A percentile compares a stretch with the other conserved stretches of the same genome.
phyloP scores from a whole-genome alignment of 495 filamentous ascomycete genomes.

The Extremus antarcticus region DNA sequence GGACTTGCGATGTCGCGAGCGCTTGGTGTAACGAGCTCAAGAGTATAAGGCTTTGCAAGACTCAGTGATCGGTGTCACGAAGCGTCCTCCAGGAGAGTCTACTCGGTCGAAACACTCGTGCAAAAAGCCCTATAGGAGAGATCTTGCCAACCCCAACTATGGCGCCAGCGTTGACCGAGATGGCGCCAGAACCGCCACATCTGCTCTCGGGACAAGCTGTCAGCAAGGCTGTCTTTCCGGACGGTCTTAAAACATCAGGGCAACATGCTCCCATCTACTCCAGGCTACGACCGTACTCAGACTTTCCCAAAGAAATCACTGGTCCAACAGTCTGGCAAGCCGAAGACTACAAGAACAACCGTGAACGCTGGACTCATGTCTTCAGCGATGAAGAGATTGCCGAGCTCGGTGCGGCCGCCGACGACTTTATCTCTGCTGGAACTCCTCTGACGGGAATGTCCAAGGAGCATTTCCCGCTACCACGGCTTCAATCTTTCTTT shows the following conservation, averaged over 20 bases:
- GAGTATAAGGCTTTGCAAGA: no score
- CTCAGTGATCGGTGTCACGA: no score
- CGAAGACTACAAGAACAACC: conserved; percentile 56
- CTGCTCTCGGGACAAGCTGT: neutral
- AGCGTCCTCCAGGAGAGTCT: no score
- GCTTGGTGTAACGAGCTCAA: no score
- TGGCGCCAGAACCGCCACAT: neutral
- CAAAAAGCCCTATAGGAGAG: no score
- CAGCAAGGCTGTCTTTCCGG: conserved; percentile 27
- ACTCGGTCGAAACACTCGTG: no score
- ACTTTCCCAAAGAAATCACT: conserved; percentile 62
- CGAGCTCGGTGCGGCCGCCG: conserved; percentile 56
- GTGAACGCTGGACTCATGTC: conserved; percentile 66
- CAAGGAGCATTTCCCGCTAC: conserved; percentile 58
- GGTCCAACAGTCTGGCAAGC: conserved; percentile 71
- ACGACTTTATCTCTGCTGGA: conserved; percentile 52
- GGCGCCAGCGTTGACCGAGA: conserved; percentile 5
- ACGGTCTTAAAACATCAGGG: conserved; percentile 54
- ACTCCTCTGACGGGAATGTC: conserved; percentile 64
- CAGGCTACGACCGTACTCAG: conserved; percentile 52
- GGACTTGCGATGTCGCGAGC: no score
- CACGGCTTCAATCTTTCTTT: conserved; percentile 47
- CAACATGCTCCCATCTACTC: conserved; percentile 68
- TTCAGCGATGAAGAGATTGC: conserved; percentile 55
- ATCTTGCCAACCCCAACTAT: no score